Conservation (phyloP, 768 basidiomycete genomes). For the Pholiota microspora region DNA sequence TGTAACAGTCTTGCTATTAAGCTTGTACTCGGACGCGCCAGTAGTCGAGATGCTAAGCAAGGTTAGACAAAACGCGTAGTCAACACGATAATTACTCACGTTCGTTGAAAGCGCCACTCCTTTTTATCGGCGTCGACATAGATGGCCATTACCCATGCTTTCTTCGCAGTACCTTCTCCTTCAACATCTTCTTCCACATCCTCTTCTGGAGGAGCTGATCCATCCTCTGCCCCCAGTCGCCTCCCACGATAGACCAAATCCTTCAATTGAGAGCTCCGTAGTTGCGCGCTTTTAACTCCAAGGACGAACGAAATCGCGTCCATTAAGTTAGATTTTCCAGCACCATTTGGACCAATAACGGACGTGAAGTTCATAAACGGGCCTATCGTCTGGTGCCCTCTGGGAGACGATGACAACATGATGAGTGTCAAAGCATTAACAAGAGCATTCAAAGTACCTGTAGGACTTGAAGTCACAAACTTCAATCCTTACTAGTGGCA, state of each 20-base stretch:
- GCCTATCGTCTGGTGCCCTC: conserved; percentile 83
- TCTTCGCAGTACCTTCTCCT: conserved; percentile 84
- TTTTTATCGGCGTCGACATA: conserved; percentile 74
- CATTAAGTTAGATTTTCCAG: conserved; percentile 99
- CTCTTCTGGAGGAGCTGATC: conserved; percentile 42
- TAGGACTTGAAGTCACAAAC: conserved; percentile 98
- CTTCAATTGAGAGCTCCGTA: conserved; percentile 90
- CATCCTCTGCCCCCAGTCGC: conserved; percentile 52
- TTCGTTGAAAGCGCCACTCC: conserved; percentile 90
- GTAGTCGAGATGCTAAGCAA: conserved; percentile 74
- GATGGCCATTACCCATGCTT: conserved; percentile 95
- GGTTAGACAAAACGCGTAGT: background rate
- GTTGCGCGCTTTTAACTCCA: conserved; percentile 90
- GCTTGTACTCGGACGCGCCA: conserved; percentile 87
- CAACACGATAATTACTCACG: conserved; percentile 50
- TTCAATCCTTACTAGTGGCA: conserved; percentile 87
- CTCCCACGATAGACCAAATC: conserved; percentile 95
- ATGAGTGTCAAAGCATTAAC: background rate
- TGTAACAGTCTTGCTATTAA: conserved; percentile 81
- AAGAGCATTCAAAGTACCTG: conserved; percentile 39
- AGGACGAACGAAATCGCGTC: conserved; percentile 99
- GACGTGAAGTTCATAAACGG: conserved; percentile 94
- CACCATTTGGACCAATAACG: conserved; percentile 97
- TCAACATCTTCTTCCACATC: conserved; percentile 55
- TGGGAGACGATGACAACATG: conserved; percentile 23